Evolutionary conservation across 2,329 filamentous ascomycete genomes (phyloP).

Genomic region (Neofusicoccum cordaticola): DNA sequence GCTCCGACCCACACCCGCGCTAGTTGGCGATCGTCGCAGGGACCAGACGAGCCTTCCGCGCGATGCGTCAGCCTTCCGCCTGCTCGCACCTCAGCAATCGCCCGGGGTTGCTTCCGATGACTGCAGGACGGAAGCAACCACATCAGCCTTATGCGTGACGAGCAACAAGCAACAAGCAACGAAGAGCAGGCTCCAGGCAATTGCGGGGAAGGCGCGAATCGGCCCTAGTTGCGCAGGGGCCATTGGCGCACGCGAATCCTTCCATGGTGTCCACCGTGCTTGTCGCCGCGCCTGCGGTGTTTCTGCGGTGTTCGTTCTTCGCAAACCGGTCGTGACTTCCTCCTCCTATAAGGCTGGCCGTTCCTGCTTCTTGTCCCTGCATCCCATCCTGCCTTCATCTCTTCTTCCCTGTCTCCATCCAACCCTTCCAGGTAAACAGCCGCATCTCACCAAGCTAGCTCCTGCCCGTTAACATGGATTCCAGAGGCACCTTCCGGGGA

Average conservation of each 20-base stretch:
- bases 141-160: no score
- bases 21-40: background rate
- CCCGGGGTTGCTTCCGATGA: no score
- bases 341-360: background rate
- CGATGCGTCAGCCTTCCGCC: no score
- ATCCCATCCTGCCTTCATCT: background rate
- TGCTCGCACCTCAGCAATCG: no score
- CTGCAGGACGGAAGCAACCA: no score
- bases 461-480: background rate
- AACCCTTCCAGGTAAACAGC: background rate
- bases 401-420: background rate
- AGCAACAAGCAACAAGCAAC: no score
- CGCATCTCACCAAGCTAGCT: background rate
- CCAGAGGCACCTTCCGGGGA: background rate
- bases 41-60: background rate
- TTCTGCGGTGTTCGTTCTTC: background rate
- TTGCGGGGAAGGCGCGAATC: background rate
- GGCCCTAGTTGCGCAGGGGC: background rate
- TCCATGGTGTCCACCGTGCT: background rate
- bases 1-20: background rate
- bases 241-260: background rate
- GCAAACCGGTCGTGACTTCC: background rate
- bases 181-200: background rate
- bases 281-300: background rate
- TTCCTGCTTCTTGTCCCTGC: background rate